phyloP scores from a whole-genome alignment of 2,329 filamentous ascomycete species.

The Arthrobotrys megalospora region DNA sequence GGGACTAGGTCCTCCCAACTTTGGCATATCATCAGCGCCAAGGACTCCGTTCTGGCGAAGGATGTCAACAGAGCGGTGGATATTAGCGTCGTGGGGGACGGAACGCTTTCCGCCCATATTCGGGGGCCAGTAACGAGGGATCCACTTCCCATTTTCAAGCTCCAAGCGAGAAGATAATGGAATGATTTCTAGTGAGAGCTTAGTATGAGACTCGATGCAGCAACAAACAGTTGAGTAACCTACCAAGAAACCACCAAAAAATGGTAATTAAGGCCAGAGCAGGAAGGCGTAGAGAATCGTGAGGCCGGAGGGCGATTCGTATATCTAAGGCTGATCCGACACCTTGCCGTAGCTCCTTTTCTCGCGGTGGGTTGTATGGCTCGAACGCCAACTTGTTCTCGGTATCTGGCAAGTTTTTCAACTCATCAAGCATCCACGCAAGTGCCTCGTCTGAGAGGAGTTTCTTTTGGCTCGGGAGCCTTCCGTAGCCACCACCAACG shows the following conservation, averaged over 20 bases:
- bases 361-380: too few relatives aligned
- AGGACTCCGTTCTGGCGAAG: not conserved
- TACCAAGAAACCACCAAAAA: too few relatives aligned
- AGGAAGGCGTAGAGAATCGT: too few relatives aligned
- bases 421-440: slow-evolving; percentile 72
- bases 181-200: slow-evolving; percentile 40
- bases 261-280: too few relatives aligned
- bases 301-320: too few relatives aligned
- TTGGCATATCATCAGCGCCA: not conserved
- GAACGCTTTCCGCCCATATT: slow-evolving; percentile 66
- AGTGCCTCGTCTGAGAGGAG: slow-evolving; percentile 71
- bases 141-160: slow-evolving; percentile 63
- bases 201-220: too few relatives aligned
- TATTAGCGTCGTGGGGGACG: slow-evolving; percentile 64
- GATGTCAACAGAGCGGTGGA: slow-evolving; percentile 62
- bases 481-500: slow-evolving; percentile 72
- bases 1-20: not conserved
- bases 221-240: too few relatives aligned
- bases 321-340: too few relatives aligned
- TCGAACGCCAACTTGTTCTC: too few relatives aligned
- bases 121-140: slow-evolving; percentile 65
- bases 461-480: not conserved
- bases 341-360: too few relatives aligned
- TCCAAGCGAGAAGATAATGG: not conserved
- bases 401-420: slow-evolving; percentile 61